A percentile compares a stretch with the other conserved stretches of the same genome.
Conservation (phyloP, 2,329 filamentous ascomycete genomes). For the Pseudopyrenochaeta lycopersici region DNA sequence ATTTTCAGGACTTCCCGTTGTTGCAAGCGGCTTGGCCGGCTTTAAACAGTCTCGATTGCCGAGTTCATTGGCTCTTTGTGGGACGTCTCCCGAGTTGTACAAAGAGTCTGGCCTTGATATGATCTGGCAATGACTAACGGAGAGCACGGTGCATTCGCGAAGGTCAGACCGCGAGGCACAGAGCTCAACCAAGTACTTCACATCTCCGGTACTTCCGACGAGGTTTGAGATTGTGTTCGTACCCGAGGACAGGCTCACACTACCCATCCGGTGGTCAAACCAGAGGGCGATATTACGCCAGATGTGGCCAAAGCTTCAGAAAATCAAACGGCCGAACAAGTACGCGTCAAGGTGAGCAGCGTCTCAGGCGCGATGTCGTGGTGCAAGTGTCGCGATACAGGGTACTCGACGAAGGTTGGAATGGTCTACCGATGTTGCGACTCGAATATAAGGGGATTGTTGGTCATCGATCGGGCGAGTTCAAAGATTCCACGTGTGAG, state of each 20-base stretch:
- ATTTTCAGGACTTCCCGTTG: neutral
- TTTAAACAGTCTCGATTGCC: neutral
- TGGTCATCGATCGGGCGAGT: neutral
- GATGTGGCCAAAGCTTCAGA: no score
- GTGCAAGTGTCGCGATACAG: neutral
- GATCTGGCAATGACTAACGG: neutral
- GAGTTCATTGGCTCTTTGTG: constrained; percentile 10
- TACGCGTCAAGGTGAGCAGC: constrained; percentile 4
- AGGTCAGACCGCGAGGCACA: constrained; percentile 3
- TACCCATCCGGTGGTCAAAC: constrained; percentile 15
- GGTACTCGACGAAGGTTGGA: neutral
- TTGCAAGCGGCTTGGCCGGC: constrained; percentile 5
- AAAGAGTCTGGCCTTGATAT: neutral
- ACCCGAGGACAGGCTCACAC: constrained; percentile 4
- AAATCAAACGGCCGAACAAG: no score
- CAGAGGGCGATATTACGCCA: constrained; percentile 16
- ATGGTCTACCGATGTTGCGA: neutral
- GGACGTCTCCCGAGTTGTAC: constrained; percentile 24
- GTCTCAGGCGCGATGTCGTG: constrained; percentile 6
- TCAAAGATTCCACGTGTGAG: neutral
- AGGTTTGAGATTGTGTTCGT: constrained; percentile 9
- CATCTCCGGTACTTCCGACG: neutral
- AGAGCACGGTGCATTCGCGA: constrained; percentile 1
- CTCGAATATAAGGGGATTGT: neutral
- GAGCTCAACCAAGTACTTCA: constrained; percentile 4